Conservation (phyloP, 257 asterid genomes). For the Fraxinus quadrangulata region DNA sequence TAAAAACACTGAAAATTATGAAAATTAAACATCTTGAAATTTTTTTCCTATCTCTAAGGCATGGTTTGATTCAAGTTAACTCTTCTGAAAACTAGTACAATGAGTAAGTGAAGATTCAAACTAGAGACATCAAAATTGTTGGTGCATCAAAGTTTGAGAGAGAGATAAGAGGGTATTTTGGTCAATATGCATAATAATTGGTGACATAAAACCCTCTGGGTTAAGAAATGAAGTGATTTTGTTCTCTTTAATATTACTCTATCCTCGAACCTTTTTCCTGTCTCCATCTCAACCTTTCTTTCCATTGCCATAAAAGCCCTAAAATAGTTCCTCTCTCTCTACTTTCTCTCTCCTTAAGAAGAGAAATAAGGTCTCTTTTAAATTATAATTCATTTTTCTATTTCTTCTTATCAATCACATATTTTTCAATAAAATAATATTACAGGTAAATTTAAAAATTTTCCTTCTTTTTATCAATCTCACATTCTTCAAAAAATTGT, state of each 20-base stretch:
- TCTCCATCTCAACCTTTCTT: slow-evolving; percentile 59
- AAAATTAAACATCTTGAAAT: too few species aligned
- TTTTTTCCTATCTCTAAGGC: too few species aligned
- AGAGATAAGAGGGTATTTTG: not conserved
- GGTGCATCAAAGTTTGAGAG: not conserved
- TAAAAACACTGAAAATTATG: too few species aligned
- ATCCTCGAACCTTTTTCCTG: slow-evolving; percentile 47
- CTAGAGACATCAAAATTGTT: not conserved
- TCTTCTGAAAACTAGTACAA: not conserved
- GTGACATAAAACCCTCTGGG: slow-evolving; percentile 14
- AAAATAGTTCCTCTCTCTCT: slow-evolving; percentile 16
- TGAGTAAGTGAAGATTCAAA: not conserved
- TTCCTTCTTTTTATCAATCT: too few species aligned
- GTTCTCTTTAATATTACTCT: slow-evolving; percentile 28
- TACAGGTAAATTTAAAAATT: too few species aligned
- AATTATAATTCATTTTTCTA: too few species aligned
- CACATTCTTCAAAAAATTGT: too few species aligned
- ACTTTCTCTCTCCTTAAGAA: too few species aligned
- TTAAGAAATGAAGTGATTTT: slow-evolving; percentile 27
- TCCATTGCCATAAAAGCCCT: slow-evolving; percentile 53
- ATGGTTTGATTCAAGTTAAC: too few species aligned
- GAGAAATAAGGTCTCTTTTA: too few species aligned
- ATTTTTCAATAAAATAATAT: too few species aligned
- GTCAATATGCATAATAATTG: slow-evolving; percentile 15
- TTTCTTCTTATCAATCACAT: too few species aligned